A percentile compares a stretch with the other conserved stretches of the same genome.
Conservation (phyloP, 2,329 filamentous ascomycete species). For the Xylariaceae sp. region DNA sequence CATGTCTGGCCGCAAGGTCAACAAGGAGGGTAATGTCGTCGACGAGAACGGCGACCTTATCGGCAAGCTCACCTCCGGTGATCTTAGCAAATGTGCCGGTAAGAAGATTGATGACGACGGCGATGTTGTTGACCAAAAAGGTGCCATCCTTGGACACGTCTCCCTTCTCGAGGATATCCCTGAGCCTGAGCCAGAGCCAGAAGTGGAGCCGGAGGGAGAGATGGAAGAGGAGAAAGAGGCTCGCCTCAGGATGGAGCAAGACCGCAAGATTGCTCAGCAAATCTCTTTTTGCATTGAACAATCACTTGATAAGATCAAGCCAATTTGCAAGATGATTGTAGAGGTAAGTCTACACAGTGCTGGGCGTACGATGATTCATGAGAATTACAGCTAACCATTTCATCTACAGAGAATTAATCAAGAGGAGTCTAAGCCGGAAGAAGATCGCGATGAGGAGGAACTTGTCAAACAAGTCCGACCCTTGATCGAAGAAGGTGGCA, state of each 20-base stretch:
- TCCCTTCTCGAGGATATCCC: slow-evolving; percentile 68
- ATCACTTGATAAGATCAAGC: slow-evolving; percentile 82
- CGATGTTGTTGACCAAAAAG: slow-evolving; percentile 74
- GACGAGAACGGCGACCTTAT: slow-evolving; percentile 66
- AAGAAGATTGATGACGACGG: slow-evolving; percentile 75
- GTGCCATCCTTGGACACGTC: slow-evolving; percentile 70
- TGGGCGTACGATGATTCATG: background rate
- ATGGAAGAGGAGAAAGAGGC: slow-evolving; percentile 65
- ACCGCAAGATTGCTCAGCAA: slow-evolving; percentile 78
- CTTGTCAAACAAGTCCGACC: slow-evolving; percentile 87
- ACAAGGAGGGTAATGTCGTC: slow-evolving; percentile 64
- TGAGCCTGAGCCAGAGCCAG: slow-evolving; percentile 52
- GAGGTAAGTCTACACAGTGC: slow-evolving; percentile 60
- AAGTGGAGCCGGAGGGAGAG: slow-evolving; percentile 51
- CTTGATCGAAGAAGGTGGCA: slow-evolving; percentile 83
- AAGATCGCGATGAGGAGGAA: slow-evolving; percentile 89
- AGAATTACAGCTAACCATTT: slow-evolving; percentile 37
- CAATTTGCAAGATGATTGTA: slow-evolving; percentile 85
- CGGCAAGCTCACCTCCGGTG: slow-evolving; percentile 73
- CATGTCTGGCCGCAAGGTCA: slow-evolving; percentile 61
- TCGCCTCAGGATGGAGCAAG: slow-evolving; percentile 65
- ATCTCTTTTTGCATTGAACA: slow-evolving; percentile 77
- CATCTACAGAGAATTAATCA: slow-evolving; percentile 71
- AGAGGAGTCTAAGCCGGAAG: slow-evolving; percentile 80
- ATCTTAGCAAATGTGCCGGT: slow-evolving; percentile 67